Percentiles rank a stretch among this genome's conserved stretches.
Evolutionary conservation across 78 protist genomes (phyloP).

Genomic region (Fonticula alba): DNA sequence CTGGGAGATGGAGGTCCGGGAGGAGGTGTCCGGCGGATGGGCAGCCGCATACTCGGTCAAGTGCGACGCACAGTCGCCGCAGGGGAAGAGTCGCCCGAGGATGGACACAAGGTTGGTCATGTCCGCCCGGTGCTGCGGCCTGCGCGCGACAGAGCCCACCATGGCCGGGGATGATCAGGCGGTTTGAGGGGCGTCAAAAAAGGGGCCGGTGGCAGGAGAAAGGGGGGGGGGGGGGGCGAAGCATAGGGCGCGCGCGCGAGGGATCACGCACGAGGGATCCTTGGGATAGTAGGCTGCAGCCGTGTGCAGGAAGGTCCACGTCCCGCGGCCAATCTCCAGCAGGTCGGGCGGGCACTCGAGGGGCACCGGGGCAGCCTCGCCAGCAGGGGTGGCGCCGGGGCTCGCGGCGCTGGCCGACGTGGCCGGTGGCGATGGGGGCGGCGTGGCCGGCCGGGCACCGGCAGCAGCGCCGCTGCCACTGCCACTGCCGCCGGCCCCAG

Average conservation of each 20-base stretch:
- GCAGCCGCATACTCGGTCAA: no score
- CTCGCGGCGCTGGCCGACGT: no score
- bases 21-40: no score
- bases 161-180: no score
- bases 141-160: background rate
- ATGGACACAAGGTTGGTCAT: background rate
- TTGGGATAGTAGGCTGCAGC: slow-evolving; percentile 5
- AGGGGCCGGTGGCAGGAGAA: slow-evolving; percentile 9
- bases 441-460: no score
- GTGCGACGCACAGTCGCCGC: background rate
- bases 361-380: no score
- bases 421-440: no score
- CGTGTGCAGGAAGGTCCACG: slow-evolving; percentile 8
- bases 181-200: no score
- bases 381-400: no score
- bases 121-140: background rate
- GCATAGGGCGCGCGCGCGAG: background rate
- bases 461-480: no score
- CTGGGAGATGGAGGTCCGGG: background rate
- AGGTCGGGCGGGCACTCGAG: no score
- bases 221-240: background rate
- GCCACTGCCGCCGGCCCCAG: no score
- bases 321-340: background rate
- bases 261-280: background rate
- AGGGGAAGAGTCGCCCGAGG: background rate